phyloP scores from a whole-genome alignment of 495 filamentous ascomycete species.

The Neurospora sublineolata region DNA sequence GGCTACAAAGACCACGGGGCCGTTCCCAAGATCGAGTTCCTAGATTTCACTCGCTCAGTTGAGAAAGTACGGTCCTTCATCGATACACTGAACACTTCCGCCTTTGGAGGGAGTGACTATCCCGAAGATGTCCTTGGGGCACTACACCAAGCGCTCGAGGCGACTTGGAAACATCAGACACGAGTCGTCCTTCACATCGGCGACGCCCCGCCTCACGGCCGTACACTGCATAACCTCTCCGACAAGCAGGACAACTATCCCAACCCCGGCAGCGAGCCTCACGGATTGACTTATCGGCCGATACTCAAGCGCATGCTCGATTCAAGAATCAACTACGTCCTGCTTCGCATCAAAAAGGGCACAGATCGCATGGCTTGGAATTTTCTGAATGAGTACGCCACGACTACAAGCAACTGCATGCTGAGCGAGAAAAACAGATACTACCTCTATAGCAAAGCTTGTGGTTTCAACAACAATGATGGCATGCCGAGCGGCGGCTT shows the following conservation, averaged over 20 bases:
- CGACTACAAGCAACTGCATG: slow-evolving; percentile 10
- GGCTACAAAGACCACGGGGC: slow-evolving; percentile 32
- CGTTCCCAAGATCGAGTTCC: too few species aligned
- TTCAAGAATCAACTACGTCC: slow-evolving; percentile 25
- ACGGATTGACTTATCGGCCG: slow-evolving; percentile 18
- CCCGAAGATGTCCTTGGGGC: slow-evolving; percentile 28
- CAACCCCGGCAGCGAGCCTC: slow-evolving; percentile 22
- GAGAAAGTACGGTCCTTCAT: slow-evolving; percentile 8
- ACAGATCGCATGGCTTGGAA: slow-evolving; percentile 25
- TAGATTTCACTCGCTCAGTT: slow-evolving; percentile 22
- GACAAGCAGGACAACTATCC: slow-evolving; percentile 10
- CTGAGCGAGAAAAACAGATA: slow-evolving; percentile 16
- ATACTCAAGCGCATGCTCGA: slow-evolving; percentile 18
- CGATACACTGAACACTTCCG: too few species aligned
- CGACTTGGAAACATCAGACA: slow-evolving; percentile 23
- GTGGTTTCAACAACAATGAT: neutral
- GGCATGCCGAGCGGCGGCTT: neutral
- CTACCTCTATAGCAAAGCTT: slow-evolving; percentile 4
- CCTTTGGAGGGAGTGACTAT: slow-evolving; percentile 19
- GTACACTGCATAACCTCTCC: slow-evolving; percentile 9
- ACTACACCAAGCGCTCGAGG: slow-evolving; percentile 15
- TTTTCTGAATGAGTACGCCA: slow-evolving; percentile 19
- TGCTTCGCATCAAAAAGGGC: slow-evolving; percentile 19
- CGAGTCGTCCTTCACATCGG: slow-evolving; percentile 29
- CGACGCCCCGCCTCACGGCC: slow-evolving; percentile 26